A percentile compares a stretch with the other conserved stretches of the same genome.
These are phyloP conservation scores for Clarkia xantiana DNA, from an alignment of 345 rosid genomes.

Conservation along the genomic window DNA sequence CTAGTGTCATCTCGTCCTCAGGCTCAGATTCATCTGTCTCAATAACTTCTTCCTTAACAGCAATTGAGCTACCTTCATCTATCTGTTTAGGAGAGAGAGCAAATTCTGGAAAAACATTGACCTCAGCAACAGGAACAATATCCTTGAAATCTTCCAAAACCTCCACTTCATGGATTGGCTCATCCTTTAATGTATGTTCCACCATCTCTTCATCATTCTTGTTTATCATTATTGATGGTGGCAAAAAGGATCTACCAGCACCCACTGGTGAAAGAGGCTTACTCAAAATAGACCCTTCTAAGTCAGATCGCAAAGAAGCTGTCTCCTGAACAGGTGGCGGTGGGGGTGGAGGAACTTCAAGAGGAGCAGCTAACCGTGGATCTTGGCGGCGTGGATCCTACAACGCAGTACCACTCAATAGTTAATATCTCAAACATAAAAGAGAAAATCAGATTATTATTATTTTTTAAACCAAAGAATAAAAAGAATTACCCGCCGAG, in stretches of 20 bases:
- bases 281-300: conserved; percentile 34
- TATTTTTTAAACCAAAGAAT: neutral
- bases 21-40: conserved; percentile 24
- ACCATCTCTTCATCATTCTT: conserved; percentile 28
- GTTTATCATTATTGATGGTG: conserved; percentile 18
- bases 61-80: conserved; percentile 34
- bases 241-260: conserved; percentile 25
- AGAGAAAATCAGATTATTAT: neutral
- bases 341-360: conserved; percentile 27
- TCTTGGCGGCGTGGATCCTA: conserved; percentile 99
- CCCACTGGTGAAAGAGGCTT: conserved; percentile 32
- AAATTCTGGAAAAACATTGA: conserved; percentile 30
- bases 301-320: conserved; percentile 25
- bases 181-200: conserved; percentile 32
- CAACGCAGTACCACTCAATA: conserved; percentile 6
- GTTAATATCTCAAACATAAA: neutral
- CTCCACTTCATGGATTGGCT: conserved; percentile 34
- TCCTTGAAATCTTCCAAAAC: conserved; percentile 28
- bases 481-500: conserved; percentile 64
- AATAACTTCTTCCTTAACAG: conserved; percentile 31
- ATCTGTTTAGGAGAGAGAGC: conserved; percentile 26
- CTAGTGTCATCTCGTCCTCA: conserved; percentile 29
- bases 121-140: conserved; percentile 23
- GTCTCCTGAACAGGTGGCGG: conserved; percentile 29
- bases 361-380: conserved; percentile 52